Evolutionary conservation across 225 moss, liverwort and hornwort genomes (phyloP), one percentile per base, ranked within the genome.

Genomic region (Climacium dendroides): DNA sequence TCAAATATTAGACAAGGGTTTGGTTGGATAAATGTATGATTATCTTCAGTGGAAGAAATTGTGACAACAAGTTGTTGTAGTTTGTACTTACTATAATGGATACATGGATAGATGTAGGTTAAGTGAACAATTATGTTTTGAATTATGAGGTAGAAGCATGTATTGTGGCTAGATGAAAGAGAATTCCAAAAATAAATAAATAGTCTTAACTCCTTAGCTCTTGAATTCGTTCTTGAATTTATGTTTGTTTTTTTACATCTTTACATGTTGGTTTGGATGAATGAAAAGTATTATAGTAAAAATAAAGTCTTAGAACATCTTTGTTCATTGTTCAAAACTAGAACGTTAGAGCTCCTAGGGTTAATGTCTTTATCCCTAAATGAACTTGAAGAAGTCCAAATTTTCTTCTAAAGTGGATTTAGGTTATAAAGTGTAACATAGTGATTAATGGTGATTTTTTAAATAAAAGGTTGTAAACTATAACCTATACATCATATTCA

Each of bases 161-260:
- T 52, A 10, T 23, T 6, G 15, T 15, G 1, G 24, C 6, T 23
- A 15, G 10, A 77, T 35, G 23, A 25, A 54, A 23, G 35, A 53
- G 22, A 76, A 76, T 6, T 35, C 53, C 13, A 9, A 15, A 35
- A 54, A 6, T 24, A n/a, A 35, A 35, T 52, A 9, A 4, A 52
- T 15, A 9, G 15, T 6, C 9, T 52, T 11, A 11, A 6, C 1
- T 0, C 4, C 19, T 47, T 30, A 19, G 0, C 0, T 0, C 0
- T 5, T 45, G 11, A 30, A 47, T n/a, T n/a, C n/a, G n/a, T n/a
- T n/a, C n/a, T n/a, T n/a, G n/a, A n/a, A n/a, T n/a, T n/a, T n/a
- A n/a, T n/a, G n/a, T n/a, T n/a, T n/a, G n/a, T n/a, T n/a, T n/a
- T n/a, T n/a, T n/a, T n/a, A n/a, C n/a, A n/a, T n/a, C n/a, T n/a